Evolutionary conservation across 495 filamentous ascomycete species (phyloP).

Genomic region (Jackrogersella minutella): DNA sequence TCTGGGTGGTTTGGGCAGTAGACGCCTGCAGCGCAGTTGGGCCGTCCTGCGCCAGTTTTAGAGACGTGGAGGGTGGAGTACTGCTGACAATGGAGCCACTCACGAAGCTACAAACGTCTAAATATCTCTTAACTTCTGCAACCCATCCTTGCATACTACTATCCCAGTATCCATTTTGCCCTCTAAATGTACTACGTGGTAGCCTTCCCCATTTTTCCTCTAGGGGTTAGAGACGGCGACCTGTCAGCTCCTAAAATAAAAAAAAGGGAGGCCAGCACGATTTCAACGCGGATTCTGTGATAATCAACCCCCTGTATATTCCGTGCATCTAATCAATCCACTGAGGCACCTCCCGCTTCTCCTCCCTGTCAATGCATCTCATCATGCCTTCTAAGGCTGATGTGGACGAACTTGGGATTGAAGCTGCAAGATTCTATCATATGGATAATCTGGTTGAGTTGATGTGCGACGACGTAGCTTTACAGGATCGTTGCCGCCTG

Average conservation of each 20-base stretch:
- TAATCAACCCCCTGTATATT: constrained; percentile 24
- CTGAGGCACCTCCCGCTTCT: constrained; percentile 4
- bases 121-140: constrained; percentile 37
- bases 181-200: constrained; percentile 22
- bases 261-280: constrained; percentile 22
- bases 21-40: constrained; percentile 38
- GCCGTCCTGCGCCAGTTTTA: constrained; percentile 35
- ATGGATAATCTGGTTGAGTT: constrained; percentile 23
- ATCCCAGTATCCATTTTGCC: constrained; percentile 23
- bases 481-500: constrained; percentile 32
- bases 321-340: constrained; percentile 29
- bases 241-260: constrained; percentile 38
- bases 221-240: constrained; percentile 19
- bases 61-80: constrained; percentile 36
- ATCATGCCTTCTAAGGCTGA: constrained; percentile 42
- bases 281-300: constrained; percentile 27
- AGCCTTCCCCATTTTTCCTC: constrained; percentile 26
- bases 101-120: constrained; percentile 21
- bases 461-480: constrained; percentile 32
- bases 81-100: constrained; percentile 30
- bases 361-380: constrained; percentile 34
- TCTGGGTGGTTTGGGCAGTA: constrained; percentile 36
- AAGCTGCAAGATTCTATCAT: constrained; percentile 35
- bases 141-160: constrained; percentile 40
- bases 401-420: constrained; percentile 27